Evolutionary conservation across 2,329 filamentous ascomycete genomes (phyloP).

Genomic region (Epichloe uncinata): DNA sequence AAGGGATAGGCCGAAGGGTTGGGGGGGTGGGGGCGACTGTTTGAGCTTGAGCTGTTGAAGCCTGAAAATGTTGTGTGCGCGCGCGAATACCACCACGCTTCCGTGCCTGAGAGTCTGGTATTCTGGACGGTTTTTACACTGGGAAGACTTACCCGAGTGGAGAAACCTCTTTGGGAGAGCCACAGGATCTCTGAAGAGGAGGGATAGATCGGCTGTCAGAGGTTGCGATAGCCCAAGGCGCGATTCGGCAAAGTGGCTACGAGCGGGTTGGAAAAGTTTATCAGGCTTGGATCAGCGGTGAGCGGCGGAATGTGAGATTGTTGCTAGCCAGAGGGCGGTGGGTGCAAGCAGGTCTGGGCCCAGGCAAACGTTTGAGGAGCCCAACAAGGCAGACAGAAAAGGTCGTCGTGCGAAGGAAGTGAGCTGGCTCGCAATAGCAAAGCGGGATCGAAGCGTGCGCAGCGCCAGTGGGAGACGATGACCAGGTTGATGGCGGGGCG

Average conservation of each 20-base stretch:
- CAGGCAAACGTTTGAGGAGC: background rate
- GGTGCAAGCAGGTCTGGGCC: background rate
- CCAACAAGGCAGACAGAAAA: background rate
- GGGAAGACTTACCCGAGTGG: background rate
- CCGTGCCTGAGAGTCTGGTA: background rate
- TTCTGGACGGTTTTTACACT: background rate
- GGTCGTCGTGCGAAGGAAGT: background rate
- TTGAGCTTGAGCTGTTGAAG: conserved; percentile 14
- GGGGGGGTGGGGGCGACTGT: background rate
- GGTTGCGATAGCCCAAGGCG: background rate
- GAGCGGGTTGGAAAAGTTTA: background rate
- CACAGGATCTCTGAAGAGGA: background rate
- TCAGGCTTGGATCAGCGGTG: conserved; percentile 3
- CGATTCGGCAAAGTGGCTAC: background rate
- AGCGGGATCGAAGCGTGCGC: background rate
- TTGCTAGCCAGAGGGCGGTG: background rate
- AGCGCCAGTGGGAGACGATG: background rate
- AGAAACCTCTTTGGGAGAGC: background rate
- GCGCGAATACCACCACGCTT: background rate
- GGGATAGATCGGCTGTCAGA: background rate
- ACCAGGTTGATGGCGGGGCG: conserved; percentile 2
- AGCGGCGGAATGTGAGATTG: background rate
- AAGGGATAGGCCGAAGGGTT: background rate
- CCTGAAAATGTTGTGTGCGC: background rate
- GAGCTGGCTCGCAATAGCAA: background rate